Evolutionary conservation across 106 monocot genomes (phyloP).

Genomic region (Chionographis japonica): DNA sequence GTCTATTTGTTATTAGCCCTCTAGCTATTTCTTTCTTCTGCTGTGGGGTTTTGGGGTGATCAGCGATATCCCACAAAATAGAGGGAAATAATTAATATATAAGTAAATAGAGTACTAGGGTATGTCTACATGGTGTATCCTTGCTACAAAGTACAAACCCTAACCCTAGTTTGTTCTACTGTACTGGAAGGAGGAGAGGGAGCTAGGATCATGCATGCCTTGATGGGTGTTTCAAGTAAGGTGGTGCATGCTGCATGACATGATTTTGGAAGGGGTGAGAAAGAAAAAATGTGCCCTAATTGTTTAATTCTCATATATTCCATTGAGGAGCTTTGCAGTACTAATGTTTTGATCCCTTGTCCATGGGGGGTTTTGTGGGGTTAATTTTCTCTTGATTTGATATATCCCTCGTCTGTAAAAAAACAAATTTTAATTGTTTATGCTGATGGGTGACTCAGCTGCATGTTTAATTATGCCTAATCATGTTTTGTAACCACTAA

Average conservation of each 20-base stretch:
- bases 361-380: neutral
- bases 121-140: too few relatives aligned
- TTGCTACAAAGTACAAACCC: constrained; percentile 12
- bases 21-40: too few relatives aligned
- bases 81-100: too few relatives aligned
- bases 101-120: too few relatives aligned
- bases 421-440: neutral
- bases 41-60: too few relatives aligned
- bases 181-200: neutral
- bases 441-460: constrained; percentile 23
- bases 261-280: constrained; percentile 21
- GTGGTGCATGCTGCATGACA: constrained; percentile 56
- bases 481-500: constrained; percentile 21
- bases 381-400: neutral
- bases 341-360: too few relatives aligned
- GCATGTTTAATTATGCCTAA: constrained; percentile 19
- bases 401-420: neutral
- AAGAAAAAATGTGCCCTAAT: neutral
- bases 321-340: too few relatives aligned
- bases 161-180: constrained; percentile 33
- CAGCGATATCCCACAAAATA: too few relatives aligned
- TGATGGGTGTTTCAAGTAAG: neutral
- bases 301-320: too few relatives aligned
- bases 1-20: too few relatives aligned
- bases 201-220: neutral